phyloP scores from a whole-genome alignment of 2,329 filamentous ascomycete genomes.

The Calcarisporium arbuscula region DNA sequence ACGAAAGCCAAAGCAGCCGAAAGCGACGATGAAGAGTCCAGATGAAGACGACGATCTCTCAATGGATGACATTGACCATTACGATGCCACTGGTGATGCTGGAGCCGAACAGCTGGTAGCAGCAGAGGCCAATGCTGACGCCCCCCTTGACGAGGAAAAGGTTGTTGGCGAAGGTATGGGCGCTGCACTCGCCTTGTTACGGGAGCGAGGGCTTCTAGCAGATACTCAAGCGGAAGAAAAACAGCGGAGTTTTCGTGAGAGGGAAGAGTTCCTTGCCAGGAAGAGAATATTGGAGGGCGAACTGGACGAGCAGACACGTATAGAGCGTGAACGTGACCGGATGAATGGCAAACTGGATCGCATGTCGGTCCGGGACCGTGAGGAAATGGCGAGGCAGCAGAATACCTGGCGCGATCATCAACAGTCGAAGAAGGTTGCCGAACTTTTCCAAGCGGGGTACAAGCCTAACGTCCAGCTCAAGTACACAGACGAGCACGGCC shows the following conservation, averaged over 20 bases:
- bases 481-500: constrained; percentile 84
- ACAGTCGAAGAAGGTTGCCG: constrained; percentile 73
- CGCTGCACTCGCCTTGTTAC: constrained; percentile 73
- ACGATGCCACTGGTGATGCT: constrained; percentile 25
- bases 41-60: constrained; percentile 34
- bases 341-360: constrained; percentile 72
- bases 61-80: constrained; percentile 31
- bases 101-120: constrained; percentile 26
- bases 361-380: constrained; percentile 86
- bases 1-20: constrained; percentile 43
- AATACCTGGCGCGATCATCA: constrained; percentile 84
- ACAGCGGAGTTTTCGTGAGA: constrained; percentile 62
- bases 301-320: constrained; percentile 70
- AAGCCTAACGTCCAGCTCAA: constrained; percentile 85
- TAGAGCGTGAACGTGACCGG: constrained; percentile 85
- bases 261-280: constrained; percentile 73
- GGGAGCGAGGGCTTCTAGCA: constrained; percentile 76
- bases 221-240: constrained; percentile 54
- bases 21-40: constrained; percentile 25
- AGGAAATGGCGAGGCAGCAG: constrained; percentile 81
- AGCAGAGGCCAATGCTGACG: constrained; percentile 39
- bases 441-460: constrained; percentile 82
- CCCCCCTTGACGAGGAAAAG: constrained; percentile 79
- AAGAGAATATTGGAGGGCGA: constrained; percentile 66
- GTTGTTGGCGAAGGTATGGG: constrained; percentile 73